Conservation (phyloP, 805 yeast genomes). For the Candida manassasensis region DNA sequence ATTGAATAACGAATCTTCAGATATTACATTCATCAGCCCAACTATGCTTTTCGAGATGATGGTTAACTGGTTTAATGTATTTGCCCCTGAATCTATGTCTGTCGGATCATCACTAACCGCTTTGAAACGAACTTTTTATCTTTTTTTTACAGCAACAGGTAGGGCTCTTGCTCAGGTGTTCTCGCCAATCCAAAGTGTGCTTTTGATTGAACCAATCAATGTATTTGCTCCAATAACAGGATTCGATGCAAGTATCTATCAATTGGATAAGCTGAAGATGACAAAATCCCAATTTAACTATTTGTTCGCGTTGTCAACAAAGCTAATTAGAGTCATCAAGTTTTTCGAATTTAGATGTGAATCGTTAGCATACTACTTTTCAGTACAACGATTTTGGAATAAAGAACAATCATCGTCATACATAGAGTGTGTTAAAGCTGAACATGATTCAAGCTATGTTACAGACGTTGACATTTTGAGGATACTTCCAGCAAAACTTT, state of each 20-base stretch:
- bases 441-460: conserved; percentile 6
- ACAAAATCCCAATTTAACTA: conserved; percentile 16
- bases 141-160: conserved; percentile 33
- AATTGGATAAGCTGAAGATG: conserved; percentile 13
- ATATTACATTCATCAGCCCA: conserved; percentile 24
- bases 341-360: conserved; percentile 29
- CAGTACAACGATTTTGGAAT: conserved; percentile 16
- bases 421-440: conserved; percentile 9
- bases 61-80: conserved; percentile 31
- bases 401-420: conserved; percentile 11
- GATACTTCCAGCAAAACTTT: conserved; percentile 14
- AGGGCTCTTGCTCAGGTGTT: conserved; percentile 28
- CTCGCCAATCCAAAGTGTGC: conserved; percentile 30
- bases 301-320: conserved; percentile 19
- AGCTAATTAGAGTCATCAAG: conserved; percentile 26
- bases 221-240: conserved; percentile 29
- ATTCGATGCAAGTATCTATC: conserved; percentile 18
- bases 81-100: conserved; percentile 29
- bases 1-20: conserved; percentile 11
- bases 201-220: conserved; percentile 31
- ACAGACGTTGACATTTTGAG: conserved; percentile 13
- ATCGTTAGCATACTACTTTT: conserved; percentile 15
- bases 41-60: conserved; percentile 28
- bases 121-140: conserved; percentile 27
- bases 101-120: conserved; percentile 24